phyloP scores from a whole-genome alignment of 1,284 basidiomycete genomes.

The Xerocomus nothofagi region DNA sequence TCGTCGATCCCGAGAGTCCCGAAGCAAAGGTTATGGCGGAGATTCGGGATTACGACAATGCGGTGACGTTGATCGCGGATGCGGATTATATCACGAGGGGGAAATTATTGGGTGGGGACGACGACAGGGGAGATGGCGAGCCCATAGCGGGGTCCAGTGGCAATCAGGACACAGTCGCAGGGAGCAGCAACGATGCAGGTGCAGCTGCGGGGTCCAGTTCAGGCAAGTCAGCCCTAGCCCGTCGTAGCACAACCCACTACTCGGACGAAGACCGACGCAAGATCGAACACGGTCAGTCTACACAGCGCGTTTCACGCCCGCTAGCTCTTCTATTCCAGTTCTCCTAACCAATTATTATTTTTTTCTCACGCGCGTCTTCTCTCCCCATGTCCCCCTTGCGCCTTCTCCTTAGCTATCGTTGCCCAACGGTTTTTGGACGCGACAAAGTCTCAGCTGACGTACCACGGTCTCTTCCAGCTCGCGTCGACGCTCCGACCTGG shows the following conservation, averaged over 20 bases:
- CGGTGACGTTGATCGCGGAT: constrained; percentile 71
- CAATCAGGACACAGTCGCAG: too few relatives aligned
- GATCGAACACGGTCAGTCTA: constrained; percentile 63
- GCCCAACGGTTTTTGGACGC: constrained; percentile 71
- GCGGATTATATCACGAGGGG: constrained; percentile 74
- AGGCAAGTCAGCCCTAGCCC: background rate
- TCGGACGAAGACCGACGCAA: constrained; percentile 55
- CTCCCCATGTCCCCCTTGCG: too few relatives aligned
- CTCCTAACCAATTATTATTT: too few relatives aligned
- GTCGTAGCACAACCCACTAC: constrained; percentile 1
- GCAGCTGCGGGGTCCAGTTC: constrained; percentile 25
- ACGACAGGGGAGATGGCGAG: constrained; percentile 19
- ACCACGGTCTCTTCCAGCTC: constrained; percentile 75
- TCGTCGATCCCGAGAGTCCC: constrained; percentile 73
- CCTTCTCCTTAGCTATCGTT: constrained; percentile 55
- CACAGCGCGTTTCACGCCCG: background rate
- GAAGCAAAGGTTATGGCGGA: constrained; percentile 58
- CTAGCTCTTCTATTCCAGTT: too few relatives aligned
- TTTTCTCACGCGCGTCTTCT: background rate
- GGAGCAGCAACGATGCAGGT: too few relatives aligned
- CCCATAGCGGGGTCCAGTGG: constrained; percentile 1
- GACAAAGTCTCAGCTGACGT: constrained; percentile 82
- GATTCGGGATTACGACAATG: constrained; percentile 66
- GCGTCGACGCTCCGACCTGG: constrained; percentile 54
- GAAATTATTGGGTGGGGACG: constrained; percentile 42